Evolutionary conservation across 306 rosid species (phyloP).

Genomic region (Prunus fruticosa): DNA sequence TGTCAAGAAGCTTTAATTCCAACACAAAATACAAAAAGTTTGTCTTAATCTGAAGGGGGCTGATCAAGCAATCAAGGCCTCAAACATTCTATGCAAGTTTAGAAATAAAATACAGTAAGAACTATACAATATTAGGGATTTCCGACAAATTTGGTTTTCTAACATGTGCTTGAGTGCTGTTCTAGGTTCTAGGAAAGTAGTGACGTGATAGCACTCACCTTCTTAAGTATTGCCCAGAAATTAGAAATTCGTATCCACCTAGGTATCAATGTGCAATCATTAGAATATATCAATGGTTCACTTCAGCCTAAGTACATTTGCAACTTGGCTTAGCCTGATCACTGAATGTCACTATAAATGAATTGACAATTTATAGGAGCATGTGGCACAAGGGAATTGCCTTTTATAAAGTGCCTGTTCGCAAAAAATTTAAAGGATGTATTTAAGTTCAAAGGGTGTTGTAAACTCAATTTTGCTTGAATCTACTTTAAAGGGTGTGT

Average conservation of each 20-base stretch:
- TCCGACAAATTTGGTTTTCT: not conserved
- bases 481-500: not conserved
- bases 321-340: not conserved
- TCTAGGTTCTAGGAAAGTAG: not conserved
- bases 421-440: not conserved
- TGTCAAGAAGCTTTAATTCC: not conserved
- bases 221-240: not conserved
- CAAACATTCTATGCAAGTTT: not conserved
- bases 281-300: not conserved
- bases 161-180: not conserved
- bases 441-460: not conserved
- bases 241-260: not conserved
- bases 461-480: not conserved
- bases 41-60: not conserved
- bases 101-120: not conserved
- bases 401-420: not conserved
- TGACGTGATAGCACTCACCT: not conserved
- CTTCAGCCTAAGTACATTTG: not conserved
- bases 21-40: not conserved
- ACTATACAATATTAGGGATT: not conserved
- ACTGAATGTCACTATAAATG: not conserved
- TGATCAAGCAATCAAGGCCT: not conserved
- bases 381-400: not conserved
- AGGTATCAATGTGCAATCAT: not conserved
- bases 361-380: not conserved